phyloP scores from a whole-genome alignment of 1,284 basidiomycete genomes.

The Amylostereum areolatum region DNA sequence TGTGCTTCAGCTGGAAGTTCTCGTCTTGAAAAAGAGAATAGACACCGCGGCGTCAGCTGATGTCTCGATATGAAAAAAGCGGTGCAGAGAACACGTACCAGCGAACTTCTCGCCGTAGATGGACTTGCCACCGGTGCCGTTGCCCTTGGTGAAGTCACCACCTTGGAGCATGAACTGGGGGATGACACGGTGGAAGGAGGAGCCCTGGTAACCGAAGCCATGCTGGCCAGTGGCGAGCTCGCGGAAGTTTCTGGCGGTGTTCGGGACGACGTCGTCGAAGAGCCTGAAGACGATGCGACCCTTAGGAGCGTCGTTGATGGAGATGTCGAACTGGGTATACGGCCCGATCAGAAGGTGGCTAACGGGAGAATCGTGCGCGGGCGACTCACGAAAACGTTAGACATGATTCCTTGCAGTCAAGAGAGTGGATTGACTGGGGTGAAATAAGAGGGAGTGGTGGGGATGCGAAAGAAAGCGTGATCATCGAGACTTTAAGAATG shows the following conservation, averaged over 20 bases:
- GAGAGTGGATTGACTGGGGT: no score
- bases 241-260: constrained; percentile 85
- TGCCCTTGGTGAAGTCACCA: constrained; percentile 63
- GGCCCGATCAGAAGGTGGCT: neutral
- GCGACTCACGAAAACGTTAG: constrained; percentile 36
- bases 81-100: constrained; percentile 34
- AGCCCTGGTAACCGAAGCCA: constrained; percentile 59
- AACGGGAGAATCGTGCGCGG: no score
- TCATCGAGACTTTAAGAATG: constrained; percentile 7
- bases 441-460: constrained; percentile 3
- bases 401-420: constrained; percentile 30
- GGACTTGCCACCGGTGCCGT: constrained; percentile 90
- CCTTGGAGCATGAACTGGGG: constrained; percentile 60
- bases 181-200: constrained; percentile 79
- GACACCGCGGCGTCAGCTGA: neutral
- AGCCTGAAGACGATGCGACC: constrained; percentile 85
- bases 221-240: constrained; percentile 80
- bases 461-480: neutral
- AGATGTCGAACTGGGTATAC: constrained; percentile 67
- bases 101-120: constrained; percentile 87
- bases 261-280: constrained; percentile 66
- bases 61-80: neutral
- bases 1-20: constrained; percentile 79
- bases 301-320: constrained; percentile 44
- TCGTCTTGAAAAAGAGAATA: constrained; percentile 54